Percentiles rank a stretch among this genome's conserved stretches.
phyloP scores from a whole-genome alignment of 768 basidiomycete species.

The Phanerodontia chrysosporium region DNA sequence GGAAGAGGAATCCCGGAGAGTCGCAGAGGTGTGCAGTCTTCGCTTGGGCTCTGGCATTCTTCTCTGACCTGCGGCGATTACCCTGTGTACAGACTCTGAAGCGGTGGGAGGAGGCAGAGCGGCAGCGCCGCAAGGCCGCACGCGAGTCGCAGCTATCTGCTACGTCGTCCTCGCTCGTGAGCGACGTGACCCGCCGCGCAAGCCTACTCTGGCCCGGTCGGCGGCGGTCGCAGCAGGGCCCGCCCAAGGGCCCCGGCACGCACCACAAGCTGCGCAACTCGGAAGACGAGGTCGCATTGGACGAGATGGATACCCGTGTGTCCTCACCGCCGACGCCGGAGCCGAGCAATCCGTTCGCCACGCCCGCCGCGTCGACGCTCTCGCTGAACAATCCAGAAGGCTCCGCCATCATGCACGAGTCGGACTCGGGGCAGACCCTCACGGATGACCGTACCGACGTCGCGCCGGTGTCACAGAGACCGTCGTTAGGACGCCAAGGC shows the following conservation, averaged over 20 bases:
- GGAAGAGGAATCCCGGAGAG: slow-evolving; percentile 59
- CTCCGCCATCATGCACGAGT: slow-evolving; percentile 24
- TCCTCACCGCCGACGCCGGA: slow-evolving; percentile 36
- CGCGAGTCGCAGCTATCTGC: slow-evolving; percentile 46
- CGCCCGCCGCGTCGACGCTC: slow-evolving; percentile 48
- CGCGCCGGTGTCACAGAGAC: slow-evolving; percentile 18
- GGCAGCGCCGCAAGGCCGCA: slow-evolving; percentile 68
- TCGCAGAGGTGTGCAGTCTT: slow-evolving; percentile 58
- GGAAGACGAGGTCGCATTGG: slow-evolving; percentile 51
- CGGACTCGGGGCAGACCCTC: slow-evolving; percentile 5
- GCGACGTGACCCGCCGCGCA: slow-evolving; percentile 55
- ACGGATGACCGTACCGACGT: slow-evolving; percentile 20
- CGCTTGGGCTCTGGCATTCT: background rate
- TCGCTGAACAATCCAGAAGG: slow-evolving; percentile 31
- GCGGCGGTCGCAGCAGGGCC: slow-evolving; percentile 29
- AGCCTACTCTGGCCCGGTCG: slow-evolving; percentile 51
- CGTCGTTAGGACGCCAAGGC: slow-evolving; percentile 17
- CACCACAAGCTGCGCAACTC: slow-evolving; percentile 44
- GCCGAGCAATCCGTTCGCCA: slow-evolving; percentile 37
- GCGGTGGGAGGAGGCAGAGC: slow-evolving; percentile 75
- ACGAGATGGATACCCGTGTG: slow-evolving; percentile 32
- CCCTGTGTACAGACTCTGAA: slow-evolving; percentile 53
- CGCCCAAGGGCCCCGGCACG: slow-evolving; percentile 38
- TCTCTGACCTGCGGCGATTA: background rate
- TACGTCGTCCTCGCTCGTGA: slow-evolving; percentile 44